A percentile compares a stretch with the other conserved stretches of the same genome.
phyloP scores from a whole-genome alignment of 495 filamentous ascomycete genomes.

The Daldinia decipiens region DNA sequence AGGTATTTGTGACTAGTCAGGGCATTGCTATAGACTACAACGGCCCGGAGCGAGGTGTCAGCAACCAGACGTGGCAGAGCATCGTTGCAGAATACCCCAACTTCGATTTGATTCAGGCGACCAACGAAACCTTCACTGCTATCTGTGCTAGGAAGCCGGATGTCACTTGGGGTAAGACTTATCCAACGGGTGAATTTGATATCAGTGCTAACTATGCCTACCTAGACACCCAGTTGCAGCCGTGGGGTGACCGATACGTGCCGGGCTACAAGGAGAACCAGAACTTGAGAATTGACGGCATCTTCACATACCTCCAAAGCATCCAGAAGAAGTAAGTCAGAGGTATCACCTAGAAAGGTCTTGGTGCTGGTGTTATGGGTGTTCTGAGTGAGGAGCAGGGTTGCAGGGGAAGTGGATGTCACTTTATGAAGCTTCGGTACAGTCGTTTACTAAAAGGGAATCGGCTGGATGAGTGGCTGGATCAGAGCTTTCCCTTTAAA shows the following conservation, averaged over 20 bases:
- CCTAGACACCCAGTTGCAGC: slow-evolving; percentile 36
- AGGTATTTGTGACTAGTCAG: slow-evolving; percentile 47
- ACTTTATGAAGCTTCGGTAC: not conserved
- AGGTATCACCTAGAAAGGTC: not conserved
- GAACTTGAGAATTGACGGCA: slow-evolving; percentile 40
- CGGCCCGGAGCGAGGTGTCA: slow-evolving; percentile 45
- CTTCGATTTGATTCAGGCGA: slow-evolving; percentile 43
- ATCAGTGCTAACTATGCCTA: slow-evolving; percentile 27
- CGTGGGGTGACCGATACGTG: slow-evolving; percentile 41
- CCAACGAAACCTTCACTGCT: slow-evolving; percentile 50
- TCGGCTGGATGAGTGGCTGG: slow-evolving; percentile 2
- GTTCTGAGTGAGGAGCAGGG: slow-evolving; percentile 1
- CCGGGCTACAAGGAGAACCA: slow-evolving; percentile 25
- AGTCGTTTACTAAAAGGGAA: slow-evolving; percentile 1
- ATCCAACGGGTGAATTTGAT: not conserved
- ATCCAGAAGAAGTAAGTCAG: not conserved
- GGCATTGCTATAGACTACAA: slow-evolving; percentile 59
- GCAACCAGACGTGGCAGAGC: slow-evolving; percentile 46
- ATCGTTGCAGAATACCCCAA: slow-evolving; percentile 49
- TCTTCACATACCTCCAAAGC: slow-evolving; percentile 32
- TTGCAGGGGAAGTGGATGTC: not conserved
- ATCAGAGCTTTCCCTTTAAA: slow-evolving; percentile 3
- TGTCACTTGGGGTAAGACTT: slow-evolving; percentile 53
- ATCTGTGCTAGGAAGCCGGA: slow-evolving; percentile 52
- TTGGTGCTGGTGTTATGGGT: slow-evolving; percentile 10